Evolutionary conservation across 2,329 filamentous ascomycete species (phyloP).

Genomic region (Penicillium verrucosum): DNA sequence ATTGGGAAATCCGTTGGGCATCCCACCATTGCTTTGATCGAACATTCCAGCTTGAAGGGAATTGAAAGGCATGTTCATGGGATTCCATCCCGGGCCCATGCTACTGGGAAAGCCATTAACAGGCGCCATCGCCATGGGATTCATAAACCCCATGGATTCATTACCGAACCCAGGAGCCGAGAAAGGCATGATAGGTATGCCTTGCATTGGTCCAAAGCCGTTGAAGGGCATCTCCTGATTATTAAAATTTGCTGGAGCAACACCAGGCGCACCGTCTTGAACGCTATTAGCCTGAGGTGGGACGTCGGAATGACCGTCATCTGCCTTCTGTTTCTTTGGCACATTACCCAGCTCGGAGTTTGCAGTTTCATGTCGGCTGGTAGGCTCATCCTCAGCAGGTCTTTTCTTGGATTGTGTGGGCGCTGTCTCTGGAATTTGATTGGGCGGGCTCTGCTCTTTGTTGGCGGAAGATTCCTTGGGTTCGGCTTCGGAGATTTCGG

Average conservation of each 20-base stretch:
- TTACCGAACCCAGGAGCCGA: slow-evolving; percentile 33
- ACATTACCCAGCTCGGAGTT: slow-evolving; percentile 31
- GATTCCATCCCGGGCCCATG: slow-evolving; percentile 40
- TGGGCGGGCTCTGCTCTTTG: slow-evolving; percentile 30
- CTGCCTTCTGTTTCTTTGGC: slow-evolving; percentile 46
- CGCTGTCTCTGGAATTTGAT: slow-evolving; percentile 31
- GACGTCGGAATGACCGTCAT: slow-evolving; percentile 30
- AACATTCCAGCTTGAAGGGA: slow-evolving; percentile 37
- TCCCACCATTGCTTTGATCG: slow-evolving; percentile 31
- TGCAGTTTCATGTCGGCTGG: slow-evolving; percentile 46
- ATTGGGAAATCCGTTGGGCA: slow-evolving; percentile 34
- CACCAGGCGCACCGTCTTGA: slow-evolving; percentile 16
- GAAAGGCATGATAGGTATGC: slow-evolving; percentile 35
- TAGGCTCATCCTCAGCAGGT: slow-evolving; percentile 67
- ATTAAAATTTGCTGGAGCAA: slow-evolving; percentile 28
- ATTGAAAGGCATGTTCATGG: slow-evolving; percentile 47
- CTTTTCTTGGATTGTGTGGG: slow-evolving; percentile 67
- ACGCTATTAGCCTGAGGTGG: slow-evolving; percentile 10
- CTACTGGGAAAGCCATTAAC: slow-evolving; percentile 31
- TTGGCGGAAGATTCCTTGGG: slow-evolving; percentile 10
- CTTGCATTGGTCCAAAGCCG: slow-evolving; percentile 32
- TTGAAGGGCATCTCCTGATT: slow-evolving; percentile 38
- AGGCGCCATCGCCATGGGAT: slow-evolving; percentile 39
- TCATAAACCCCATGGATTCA: slow-evolving; percentile 37
- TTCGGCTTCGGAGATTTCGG: slow-evolving; percentile 15